phyloP scores from a whole-genome alignment of 805 yeast species.

The Candida saitoana region DNA sequence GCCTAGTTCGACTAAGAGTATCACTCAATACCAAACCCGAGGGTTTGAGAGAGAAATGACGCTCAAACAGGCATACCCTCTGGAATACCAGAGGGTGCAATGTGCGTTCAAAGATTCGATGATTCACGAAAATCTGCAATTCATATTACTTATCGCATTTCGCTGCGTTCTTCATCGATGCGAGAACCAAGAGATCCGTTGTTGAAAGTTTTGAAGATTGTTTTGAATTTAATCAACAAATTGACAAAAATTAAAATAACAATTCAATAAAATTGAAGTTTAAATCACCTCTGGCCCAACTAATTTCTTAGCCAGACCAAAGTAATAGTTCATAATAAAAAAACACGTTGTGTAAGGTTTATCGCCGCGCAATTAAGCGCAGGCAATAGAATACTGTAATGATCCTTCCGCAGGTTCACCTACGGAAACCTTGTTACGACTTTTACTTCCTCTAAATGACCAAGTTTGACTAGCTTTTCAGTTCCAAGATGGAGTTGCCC shows the following conservation, averaged over 20 bases:
- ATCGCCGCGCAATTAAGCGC: slow-evolving; percentile 28
- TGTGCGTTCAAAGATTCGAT: slow-evolving; percentile 46
- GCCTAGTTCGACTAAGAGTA: slow-evolving; percentile 18
- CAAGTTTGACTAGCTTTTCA: slow-evolving; percentile 40
- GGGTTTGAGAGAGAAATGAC: slow-evolving; percentile 26
- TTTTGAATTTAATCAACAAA: slow-evolving; percentile 9
- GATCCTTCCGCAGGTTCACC: slow-evolving; percentile 41
- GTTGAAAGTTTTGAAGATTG: slow-evolving; percentile 18
- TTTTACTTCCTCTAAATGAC: slow-evolving; percentile 44
- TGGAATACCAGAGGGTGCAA: slow-evolving; percentile 37
- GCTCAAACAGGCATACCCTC: slow-evolving; percentile 13
- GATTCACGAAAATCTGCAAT: slow-evolving; percentile 20
- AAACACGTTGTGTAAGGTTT: slow-evolving; percentile 10
- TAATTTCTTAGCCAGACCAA: slow-evolving; percentile 7
- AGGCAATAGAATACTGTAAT: slow-evolving; percentile 25
- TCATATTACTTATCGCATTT: slow-evolving; percentile 42
- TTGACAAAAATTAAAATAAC: slow-evolving; percentile 8
- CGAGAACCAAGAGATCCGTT: slow-evolving; percentile 13
- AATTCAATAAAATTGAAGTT: slow-evolving; percentile 6
- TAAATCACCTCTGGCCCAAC: slow-evolving; percentile 10
- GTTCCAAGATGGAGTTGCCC: slow-evolving; percentile 31
- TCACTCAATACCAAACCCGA: slow-evolving; percentile 30
- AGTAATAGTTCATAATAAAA: slow-evolving; percentile 7
- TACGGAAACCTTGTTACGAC: slow-evolving; percentile 44
- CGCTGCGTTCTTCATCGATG: slow-evolving; percentile 46